Base-by-base conservation (phyloP, 192 early-diverging fungal genomes). In the Powellomyces hirtus region DNA sequence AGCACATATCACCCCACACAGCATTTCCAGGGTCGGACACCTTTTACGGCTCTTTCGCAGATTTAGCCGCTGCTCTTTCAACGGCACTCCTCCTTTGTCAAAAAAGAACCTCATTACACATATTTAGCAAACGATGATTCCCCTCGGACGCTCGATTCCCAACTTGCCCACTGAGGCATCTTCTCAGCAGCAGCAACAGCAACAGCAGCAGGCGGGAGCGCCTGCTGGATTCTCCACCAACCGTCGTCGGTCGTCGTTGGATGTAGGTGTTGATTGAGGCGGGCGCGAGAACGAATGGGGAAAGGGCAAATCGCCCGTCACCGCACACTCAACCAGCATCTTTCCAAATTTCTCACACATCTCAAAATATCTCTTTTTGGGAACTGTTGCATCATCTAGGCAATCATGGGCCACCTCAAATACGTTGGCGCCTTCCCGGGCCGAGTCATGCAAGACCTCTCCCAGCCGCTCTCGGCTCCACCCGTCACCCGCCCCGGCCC, bases 121-220 rank as follows among this genome's bases (percentile, higher is more conserved):
- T n/a, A n/a, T n/a, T n/a, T n/a, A n/a, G n/a, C n/a, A 0, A 66
- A 57, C 0, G 4, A 68, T 68, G 66, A 68, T 68, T 37, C 66
- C 66, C 33, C 38, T 68, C 31, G 66, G 66, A 10, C 66, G 66
- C 2, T 58, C 56, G n/a, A 68, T 68, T 42, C 66, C 66, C 36
- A 59, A 58, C 55, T 13, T 68, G 18, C 27, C 55, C 18, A 29
- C 34, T 22, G 34, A 45, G 42, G 33, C 52, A 11, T 35, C 26
- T 5, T 8, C 4, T 37, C 16, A 36, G 11, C 36, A 18, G 20
- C 36, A 60, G 18, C 31, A 49, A 24, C 46, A 49, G 46, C 59
- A 38, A 37, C 62, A 63, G 35, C 31, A 42, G 14, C 37, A 34
- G 38, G 55, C 33, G 20, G 37, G 35, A 2, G 24, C 31, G 27